These are phyloP conservation scores for Glycine soja DNA, from an alignment of 306 rosid species.

Conservation along the genomic window DNA sequence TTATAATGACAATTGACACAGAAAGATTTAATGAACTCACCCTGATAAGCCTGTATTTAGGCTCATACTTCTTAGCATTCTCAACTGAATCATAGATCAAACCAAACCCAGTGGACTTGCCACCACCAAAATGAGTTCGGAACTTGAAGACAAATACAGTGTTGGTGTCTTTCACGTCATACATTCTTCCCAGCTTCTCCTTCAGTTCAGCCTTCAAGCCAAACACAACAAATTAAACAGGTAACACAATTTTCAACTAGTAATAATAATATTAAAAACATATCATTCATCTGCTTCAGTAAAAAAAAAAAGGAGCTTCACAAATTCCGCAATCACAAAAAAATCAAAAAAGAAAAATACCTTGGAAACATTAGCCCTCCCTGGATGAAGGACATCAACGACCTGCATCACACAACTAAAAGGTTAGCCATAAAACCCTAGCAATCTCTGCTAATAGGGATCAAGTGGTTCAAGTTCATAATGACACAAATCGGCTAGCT, in stretches of 20 bases:
- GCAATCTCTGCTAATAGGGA: neutral
- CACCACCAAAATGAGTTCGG: slow-evolving; percentile 93
- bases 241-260: neutral
- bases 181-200: slow-evolving; percentile 76
- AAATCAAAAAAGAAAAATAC: slow-evolving; percentile 33
- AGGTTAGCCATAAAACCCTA: neutral
- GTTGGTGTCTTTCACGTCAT: slow-evolving; percentile 81
- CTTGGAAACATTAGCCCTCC: slow-evolving; percentile 93
- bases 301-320: neutral
- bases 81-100: slow-evolving; percentile 88
- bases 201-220: slow-evolving; percentile 74
- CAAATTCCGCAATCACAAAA: neutral
- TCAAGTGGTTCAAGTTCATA: neutral
- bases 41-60: slow-evolving; percentile 92
- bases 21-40: slow-evolving; percentile 46
- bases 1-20: neutral
- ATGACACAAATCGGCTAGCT: no score
- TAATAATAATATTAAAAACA: neutral
- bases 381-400: slow-evolving; percentile 89
- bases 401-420: slow-evolving; percentile 51
- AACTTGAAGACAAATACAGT: slow-evolving; percentile 86
- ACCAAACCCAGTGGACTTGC: slow-evolving; percentile 93
- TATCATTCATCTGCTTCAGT: neutral
- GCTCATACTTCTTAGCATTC: slow-evolving; percentile 86
- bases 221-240: neutral